Evolutionary conservation across 2,329 filamentous ascomycete species (phyloP).

Genomic region (Epichloe sylvatica): DNA sequence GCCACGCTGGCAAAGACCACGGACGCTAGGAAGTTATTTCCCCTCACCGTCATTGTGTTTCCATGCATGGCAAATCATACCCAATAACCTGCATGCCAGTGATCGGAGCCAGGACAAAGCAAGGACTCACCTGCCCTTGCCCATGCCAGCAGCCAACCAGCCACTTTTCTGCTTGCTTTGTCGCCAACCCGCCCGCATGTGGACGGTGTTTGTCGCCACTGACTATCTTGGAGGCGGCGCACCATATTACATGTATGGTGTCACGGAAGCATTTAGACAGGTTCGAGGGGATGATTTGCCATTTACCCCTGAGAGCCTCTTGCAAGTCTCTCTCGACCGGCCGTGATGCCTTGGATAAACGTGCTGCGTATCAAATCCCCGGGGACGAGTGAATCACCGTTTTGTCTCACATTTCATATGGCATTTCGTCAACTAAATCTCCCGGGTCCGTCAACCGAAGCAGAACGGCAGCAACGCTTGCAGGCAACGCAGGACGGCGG

Average conservation of each 20-base stretch:
- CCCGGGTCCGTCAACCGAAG: neutral
- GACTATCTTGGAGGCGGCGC: too few species aligned
- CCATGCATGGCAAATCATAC: neutral
- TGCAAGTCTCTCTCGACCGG: neutral
- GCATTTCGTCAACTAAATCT: neutral
- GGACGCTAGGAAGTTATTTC: neutral
- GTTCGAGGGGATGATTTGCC: neutral
- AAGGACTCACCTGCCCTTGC: neutral
- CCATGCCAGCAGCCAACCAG: too few species aligned
- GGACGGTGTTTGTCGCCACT: too few species aligned
- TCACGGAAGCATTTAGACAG: neutral
- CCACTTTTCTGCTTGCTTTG: neutral
- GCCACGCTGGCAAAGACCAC: neutral
- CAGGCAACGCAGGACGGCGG: neutral
- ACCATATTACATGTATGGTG: too few species aligned
- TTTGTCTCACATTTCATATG: neutral
- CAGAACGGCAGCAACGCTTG: neutral
- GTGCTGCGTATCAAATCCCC: neutral
- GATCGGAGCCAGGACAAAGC: neutral
- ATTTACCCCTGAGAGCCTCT: neutral
- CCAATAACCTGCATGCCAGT: constrained; percentile 4
- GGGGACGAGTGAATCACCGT: neutral
- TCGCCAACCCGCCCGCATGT: neutral
- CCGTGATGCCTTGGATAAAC: neutral
- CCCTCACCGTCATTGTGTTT: neutral